Evolutionary conservation across 768 basidiomycete genomes (phyloP).

Genomic region (Tricholoma furcatifolium): DNA sequence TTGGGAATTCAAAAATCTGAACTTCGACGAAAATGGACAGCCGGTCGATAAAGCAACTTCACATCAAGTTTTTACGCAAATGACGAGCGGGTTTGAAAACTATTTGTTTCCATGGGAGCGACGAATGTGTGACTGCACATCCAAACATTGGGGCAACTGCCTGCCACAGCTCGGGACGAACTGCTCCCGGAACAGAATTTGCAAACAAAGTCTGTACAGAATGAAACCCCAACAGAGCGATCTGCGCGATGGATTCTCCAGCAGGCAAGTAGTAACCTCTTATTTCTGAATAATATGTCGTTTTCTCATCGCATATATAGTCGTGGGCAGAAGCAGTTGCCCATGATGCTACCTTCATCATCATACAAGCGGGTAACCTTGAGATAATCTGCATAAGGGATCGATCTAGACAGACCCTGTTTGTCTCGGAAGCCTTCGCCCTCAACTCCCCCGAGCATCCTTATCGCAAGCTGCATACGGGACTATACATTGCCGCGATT

Average conservation of each 20-base stretch:
- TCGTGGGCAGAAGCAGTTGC: constrained; percentile 16
- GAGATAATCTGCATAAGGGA: constrained; percentile 18
- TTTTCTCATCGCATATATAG: neutral
- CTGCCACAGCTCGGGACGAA: too few species aligned
- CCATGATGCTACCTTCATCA: constrained; percentile 16
- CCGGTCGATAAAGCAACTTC: neutral
- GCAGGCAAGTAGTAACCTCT: neutral
- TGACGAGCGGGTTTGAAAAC: neutral
- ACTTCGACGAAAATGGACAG: neutral
- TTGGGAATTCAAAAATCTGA: constrained; percentile 2
- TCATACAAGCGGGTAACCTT: constrained; percentile 15
- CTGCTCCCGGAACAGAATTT: too few species aligned
- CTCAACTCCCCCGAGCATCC: neutral
- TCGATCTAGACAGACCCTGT: constrained; percentile 10
- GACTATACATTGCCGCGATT: constrained; percentile 1
- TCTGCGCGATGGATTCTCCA: too few species aligned
- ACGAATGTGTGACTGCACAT: neutral
- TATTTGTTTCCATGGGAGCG: neutral
- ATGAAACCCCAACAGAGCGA: too few species aligned
- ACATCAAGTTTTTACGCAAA: neutral
- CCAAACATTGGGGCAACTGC: neutral
- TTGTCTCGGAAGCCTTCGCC: constrained; percentile 11
- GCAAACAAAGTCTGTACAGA: too few species aligned
- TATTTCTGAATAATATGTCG: neutral
- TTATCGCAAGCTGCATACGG: neutral